Conservation (phyloP, 352 stramenopile species). For the Phytophthora citrophthora region DNA sequence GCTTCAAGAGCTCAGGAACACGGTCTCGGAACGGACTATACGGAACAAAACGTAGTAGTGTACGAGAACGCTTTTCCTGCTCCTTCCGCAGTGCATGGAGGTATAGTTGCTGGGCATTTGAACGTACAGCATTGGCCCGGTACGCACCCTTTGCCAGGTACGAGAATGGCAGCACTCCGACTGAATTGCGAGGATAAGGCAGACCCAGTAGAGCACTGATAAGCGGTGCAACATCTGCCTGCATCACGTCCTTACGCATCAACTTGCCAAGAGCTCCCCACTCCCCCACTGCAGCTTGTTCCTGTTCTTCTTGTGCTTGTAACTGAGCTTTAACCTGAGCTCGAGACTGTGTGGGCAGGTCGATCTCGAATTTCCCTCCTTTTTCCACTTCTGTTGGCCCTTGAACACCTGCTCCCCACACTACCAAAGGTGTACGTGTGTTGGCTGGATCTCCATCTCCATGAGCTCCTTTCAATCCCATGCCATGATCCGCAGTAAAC, state of each 20-base stretch:
- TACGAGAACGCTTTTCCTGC: conserved; percentile 64
- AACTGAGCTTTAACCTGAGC: conserved; percentile 66
- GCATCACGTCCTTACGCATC: conserved; percentile 81
- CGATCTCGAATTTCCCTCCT: conserved; percentile 47
- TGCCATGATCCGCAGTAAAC: conserved; percentile 88
- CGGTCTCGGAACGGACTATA: conserved; percentile 54
- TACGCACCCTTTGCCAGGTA: conserved; percentile 71
- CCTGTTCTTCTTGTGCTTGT: conserved; percentile 54
- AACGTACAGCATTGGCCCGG: conserved; percentile 66
- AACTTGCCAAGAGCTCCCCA: conserved; percentile 57
- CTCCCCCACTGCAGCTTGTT: conserved; percentile 42
- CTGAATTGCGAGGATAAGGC: conserved; percentile 85
- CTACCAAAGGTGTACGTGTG: conserved; percentile 81
- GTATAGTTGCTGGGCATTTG: conserved; percentile 77
- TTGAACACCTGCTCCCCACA: conserved; percentile 78
- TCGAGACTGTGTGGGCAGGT: conserved; percentile 76
- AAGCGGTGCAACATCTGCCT: conserved; percentile 83
- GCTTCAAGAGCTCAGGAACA: conserved; percentile 34
- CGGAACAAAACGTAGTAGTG: conserved; percentile 68
- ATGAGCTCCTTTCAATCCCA: conserved; percentile 85
- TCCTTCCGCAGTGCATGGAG: conserved; percentile 71
- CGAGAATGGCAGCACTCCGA: conserved; percentile 77
- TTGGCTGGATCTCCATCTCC: conserved; percentile 83
- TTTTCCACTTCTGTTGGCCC: conserved; percentile 18
- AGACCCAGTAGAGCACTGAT: conserved; percentile 74